Percentiles rank a stretch among this genome's conserved stretches.
phyloP scores from a whole-genome alignment of 768 basidiomycete species.

The Termitomyces sp. region DNA sequence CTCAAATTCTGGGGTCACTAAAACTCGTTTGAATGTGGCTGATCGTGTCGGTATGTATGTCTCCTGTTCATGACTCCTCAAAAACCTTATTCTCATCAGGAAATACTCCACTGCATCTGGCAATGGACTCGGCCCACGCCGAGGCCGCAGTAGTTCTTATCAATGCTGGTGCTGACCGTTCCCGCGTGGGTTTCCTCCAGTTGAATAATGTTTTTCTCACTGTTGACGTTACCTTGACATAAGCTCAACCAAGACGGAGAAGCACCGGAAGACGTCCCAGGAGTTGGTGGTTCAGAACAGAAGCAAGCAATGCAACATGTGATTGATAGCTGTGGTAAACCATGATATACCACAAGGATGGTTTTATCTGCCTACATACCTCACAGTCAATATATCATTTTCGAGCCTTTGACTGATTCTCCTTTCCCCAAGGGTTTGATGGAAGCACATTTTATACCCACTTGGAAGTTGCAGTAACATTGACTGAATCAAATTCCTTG shows the following conservation, averaged over 20 bases:
- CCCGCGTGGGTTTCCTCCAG: conserved; percentile 55
- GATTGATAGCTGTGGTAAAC: conserved; percentile 65
- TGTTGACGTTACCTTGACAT: conserved; percentile 17
- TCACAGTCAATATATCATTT: background rate
- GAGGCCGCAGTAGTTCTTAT: conserved; percentile 88
- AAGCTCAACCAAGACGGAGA: conserved; percentile 83
- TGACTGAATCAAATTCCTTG: background rate
- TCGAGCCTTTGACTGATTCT: background rate
- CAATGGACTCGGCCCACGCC: conserved; percentile 95
- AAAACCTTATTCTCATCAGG: conserved; percentile 41
- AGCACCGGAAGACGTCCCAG: conserved; percentile 85
- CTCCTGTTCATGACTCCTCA: conserved; percentile 15
- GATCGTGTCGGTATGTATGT: conserved; percentile 66
- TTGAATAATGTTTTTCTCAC: conserved; percentile 13
- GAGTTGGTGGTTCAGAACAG: conserved; percentile 91
- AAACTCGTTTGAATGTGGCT: conserved; percentile 82
- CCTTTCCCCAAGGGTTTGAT: background rate
- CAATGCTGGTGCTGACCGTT: conserved; percentile 92
- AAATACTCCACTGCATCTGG: conserved; percentile 94
- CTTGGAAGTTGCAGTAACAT: background rate
- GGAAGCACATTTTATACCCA: background rate
- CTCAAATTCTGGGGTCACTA: conserved; percentile 60
- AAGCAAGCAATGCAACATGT: conserved; percentile 76
- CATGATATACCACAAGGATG: conserved; percentile 23
- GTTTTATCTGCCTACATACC: background rate